Evolutionary conservation across 257 asterid species (phyloP).

Genomic region (Nicotiana benthamiana): DNA sequence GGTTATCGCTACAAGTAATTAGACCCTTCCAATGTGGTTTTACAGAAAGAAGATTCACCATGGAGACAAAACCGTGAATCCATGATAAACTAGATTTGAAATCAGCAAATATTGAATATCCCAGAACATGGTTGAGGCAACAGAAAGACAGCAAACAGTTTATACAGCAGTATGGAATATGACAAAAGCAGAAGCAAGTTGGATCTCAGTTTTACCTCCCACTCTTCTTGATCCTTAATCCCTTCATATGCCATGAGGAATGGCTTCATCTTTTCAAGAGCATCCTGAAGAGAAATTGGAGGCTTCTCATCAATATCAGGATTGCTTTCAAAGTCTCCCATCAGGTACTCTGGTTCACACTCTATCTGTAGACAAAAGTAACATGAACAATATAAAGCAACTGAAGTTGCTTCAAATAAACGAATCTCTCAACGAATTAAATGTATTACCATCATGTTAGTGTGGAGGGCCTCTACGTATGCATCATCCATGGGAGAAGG

Average conservation of each 20-base stretch:
- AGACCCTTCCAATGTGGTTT: neutral
- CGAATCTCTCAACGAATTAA: neutral
- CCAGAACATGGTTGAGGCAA: neutral
- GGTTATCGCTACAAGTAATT: neutral
- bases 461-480: conserved; percentile 52
- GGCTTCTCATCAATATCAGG: conserved; percentile 92
- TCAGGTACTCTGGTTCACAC: conserved; percentile 76
- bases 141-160: neutral
- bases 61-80: neutral
- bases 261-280: conserved; percentile 88
- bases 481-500: conserved; percentile 65
- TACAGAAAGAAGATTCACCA: neutral
- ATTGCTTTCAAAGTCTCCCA: conserved; percentile 72
- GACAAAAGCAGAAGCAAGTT: neutral
- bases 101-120: neutral
- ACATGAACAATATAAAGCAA: conserved; percentile 4
- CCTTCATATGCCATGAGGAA: conserved; percentile 79
- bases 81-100: neutral
- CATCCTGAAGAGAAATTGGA: conserved; percentile 67
- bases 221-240: conserved; percentile 72
- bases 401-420: neutral
- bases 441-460: conserved; percentile 53
- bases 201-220: conserved; percentile 61
- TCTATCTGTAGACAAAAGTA: conserved; percentile 49
- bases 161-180: neutral